Conservation (phyloP, 225 moss, liverwort and hornwort species). For the Rhytidiadelphus loreus region DNA sequence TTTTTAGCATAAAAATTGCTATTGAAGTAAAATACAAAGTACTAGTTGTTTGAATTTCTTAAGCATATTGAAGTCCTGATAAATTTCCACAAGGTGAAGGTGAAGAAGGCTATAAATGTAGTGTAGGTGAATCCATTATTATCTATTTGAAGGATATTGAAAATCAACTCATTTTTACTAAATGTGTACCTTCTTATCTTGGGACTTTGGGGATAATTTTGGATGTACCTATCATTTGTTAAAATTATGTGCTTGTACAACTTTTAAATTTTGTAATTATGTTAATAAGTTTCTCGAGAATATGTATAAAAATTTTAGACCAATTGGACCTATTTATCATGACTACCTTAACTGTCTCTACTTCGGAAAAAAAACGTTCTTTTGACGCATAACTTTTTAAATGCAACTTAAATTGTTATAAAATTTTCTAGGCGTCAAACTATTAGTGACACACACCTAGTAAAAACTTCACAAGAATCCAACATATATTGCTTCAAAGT, state of each 20-base stretch:
- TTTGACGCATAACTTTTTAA: not conserved
- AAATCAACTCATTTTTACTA: accelerated
- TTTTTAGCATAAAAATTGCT: accelerated
- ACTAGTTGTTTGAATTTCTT: not conserved
- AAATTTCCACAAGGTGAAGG: not conserved
- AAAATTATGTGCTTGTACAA: not conserved
- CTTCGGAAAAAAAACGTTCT: accelerated
- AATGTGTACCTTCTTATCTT: too few species aligned
- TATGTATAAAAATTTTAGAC: not conserved
- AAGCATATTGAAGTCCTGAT: not conserved
- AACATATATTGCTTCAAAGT: not conserved
- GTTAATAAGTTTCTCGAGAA: accelerated
- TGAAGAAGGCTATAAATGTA: not conserved
- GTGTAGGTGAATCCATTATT: too few species aligned
- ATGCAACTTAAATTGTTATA: accelerated
- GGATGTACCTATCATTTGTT: not conserved
- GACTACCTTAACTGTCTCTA: accelerated
- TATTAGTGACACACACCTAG: accelerated
- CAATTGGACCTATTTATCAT: too few species aligned
- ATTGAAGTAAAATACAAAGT: not conserved
- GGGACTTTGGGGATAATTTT: not conserved
- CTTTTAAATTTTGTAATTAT: not conserved
- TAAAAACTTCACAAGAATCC: not conserved
- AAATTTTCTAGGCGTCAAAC: not conserved
- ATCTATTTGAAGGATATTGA: not conserved